Evolutionary conservation across 495 filamentous ascomycete species (phyloP), one percentile per base, ranked within the genome.

Genomic region (Penicillium pulvis): DNA sequence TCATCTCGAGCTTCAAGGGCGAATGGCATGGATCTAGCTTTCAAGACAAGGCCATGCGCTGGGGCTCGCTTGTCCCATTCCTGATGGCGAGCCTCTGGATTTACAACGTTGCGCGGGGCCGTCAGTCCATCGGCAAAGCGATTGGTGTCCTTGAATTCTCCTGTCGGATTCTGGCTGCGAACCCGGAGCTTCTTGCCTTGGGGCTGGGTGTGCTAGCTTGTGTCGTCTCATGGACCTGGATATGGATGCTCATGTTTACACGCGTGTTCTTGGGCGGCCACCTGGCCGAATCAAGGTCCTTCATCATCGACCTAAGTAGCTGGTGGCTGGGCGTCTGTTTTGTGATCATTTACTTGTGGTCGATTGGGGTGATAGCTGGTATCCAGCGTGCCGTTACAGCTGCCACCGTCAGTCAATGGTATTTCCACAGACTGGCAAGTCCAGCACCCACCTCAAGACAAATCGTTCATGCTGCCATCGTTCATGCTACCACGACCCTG

Each of bases 391-490:
- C 91, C 42, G 92, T 92, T 19, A 96, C 94, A 16, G 92, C 93
- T 45, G 95, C 95, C 49, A 96, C 93, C 11, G 94, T 98, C 36
- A 93, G 89, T 19, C 95, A 98, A 71, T 98, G 94, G 94, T 98
- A 98, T 70, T 98, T 98, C 73, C 93, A 98, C 73, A 90, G 94
- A 52, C 87, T 96, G 54, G 83, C 85, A 23, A 84, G 86, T 36
- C 92, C 94, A 11, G 81, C 88, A 19, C 84, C 90, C 10, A 84
- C 88, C 3, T 90, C 90, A 1, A 80, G 82, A 48, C 86, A 90
- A 51, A 85, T 98, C 49, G 90, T 97, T 43, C 82, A 84, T 52
- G 93, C 93, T 17, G 93, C 92, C 24, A 71, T 95, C 48, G 74
- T 74, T 10, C 94, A 98, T 74, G 86, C 92, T 14, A 77, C 83